These are phyloP conservation scores for Nematocida sp. DNA, from an alignment of 371 early-diverging fungal genomes.

Conservation along the genomic window DNA sequence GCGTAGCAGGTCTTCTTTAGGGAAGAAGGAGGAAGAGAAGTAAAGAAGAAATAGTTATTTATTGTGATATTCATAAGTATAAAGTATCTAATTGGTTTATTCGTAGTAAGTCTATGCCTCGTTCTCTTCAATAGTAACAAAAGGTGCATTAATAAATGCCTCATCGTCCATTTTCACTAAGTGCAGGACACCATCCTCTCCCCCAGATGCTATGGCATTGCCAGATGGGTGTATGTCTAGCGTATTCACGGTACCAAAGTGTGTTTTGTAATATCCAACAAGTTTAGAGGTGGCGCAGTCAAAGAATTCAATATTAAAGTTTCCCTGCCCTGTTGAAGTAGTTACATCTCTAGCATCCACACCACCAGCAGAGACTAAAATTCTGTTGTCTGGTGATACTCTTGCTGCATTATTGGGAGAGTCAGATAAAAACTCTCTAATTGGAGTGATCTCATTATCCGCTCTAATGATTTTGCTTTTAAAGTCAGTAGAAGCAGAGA, in stretches of 20 bases:
- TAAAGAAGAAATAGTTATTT: no score
- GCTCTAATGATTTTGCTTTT: constrained; percentile 83
- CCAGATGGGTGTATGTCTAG: constrained; percentile 91
- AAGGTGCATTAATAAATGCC: constrained; percentile 45
- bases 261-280: constrained; percentile 91
- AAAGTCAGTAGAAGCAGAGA: constrained; percentile 91
- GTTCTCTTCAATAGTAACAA: constrained; percentile 13
- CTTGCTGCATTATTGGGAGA: constrained; percentile 91
- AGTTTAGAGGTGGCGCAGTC: constrained; percentile 91
- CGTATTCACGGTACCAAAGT: constrained; percentile 98
- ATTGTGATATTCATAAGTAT: background rate
- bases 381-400: constrained; percentile 75
- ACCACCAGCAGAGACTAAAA: constrained; percentile 74
- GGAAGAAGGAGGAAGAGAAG: no score
- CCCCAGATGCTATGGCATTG: constrained; percentile 84
- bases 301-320: constrained; percentile 95
- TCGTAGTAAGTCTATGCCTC: background rate
- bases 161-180: constrained; percentile 69
- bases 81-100: background rate
- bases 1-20: no score
- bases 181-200: constrained; percentile 91
- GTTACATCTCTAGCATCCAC: constrained; percentile 89
- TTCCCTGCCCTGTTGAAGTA: constrained; percentile 82
- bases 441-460: constrained; percentile 74
- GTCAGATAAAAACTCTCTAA: constrained; percentile 82